These are phyloP conservation scores for Atkinsonella hypoxylon DNA, from an alignment of 2,329 filamentous ascomycete genomes.

Conservation along the genomic window DNA sequence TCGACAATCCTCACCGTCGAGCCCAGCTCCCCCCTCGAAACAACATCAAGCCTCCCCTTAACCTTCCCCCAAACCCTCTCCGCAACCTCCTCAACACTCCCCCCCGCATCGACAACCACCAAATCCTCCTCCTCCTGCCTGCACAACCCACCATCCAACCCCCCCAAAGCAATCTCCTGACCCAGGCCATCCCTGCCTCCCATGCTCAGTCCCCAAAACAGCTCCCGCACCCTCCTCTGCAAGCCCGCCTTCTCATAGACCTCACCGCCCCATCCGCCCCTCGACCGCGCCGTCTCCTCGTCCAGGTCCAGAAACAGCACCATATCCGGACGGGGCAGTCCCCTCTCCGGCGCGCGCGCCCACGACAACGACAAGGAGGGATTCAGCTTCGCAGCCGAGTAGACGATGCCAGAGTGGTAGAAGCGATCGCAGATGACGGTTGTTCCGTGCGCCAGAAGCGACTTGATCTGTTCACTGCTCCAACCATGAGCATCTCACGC, in stretches of 20 bases:
- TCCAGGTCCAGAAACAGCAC: constrained; percentile 80
- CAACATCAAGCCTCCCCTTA: constrained; percentile 31
- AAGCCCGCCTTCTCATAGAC: constrained; percentile 77
- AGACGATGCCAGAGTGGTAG: constrained; percentile 89
- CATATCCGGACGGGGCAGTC: constrained; percentile 75
- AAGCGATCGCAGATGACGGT: constrained; percentile 85
- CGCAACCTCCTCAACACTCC: constrained; percentile 43
- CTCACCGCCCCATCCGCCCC: constrained; percentile 84
- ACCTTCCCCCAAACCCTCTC: constrained; percentile 44
- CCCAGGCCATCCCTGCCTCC: constrained; percentile 25
- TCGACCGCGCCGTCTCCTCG: constrained; percentile 54
- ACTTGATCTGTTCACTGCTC: constrained; percentile 36
- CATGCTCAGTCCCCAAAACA: constrained; percentile 52
- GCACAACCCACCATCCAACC: constrained; percentile 20
- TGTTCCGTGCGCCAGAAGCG: constrained; percentile 49
- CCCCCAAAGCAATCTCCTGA: constrained; percentile 12
- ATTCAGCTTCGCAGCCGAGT: constrained; percentile 78
- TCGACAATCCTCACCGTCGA: constrained; percentile 30
- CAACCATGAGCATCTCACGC: no score
- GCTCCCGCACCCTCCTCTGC: constrained; percentile 63
- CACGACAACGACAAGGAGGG: constrained; percentile 58
- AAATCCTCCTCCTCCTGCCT: constrained; percentile 41
- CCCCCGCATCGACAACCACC: constrained; percentile 41
- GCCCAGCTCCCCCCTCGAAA: constrained; percentile 38
- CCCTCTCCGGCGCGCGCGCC: constrained; percentile 75